Evolutionary conservation across 768 basidiomycete species (phyloP).

Genomic region (Tylopilus rubrobrunneus): DNA sequence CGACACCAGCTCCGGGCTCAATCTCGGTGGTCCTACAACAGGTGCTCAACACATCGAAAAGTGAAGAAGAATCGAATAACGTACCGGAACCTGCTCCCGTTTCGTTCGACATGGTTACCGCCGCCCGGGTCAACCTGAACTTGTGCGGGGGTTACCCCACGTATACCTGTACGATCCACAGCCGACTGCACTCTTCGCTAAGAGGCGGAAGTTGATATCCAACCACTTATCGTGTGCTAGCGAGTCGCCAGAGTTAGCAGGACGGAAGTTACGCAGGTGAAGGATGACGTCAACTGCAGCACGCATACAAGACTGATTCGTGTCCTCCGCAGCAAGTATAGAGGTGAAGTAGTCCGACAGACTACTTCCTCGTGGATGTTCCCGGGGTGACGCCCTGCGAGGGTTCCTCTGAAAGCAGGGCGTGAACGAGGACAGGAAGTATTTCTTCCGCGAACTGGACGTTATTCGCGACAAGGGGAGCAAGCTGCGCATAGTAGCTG

Average conservation of each 20-base stretch:
- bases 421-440: slow-evolving; percentile 74
- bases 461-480: slow-evolving; percentile 52
- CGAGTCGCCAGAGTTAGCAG: slow-evolving; percentile 34
- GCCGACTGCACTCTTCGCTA: slow-evolving; percentile 68
- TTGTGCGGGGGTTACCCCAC: too few species aligned
- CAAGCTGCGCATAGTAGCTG: slow-evolving; percentile 67
- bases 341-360: slow-evolving; percentile 22
- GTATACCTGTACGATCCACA: slow-evolving; percentile 62
- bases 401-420: slow-evolving; percentile 43
- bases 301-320: slow-evolving; percentile 43
- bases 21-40: too few species aligned
- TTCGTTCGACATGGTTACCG: too few species aligned
- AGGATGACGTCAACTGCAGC: slow-evolving; percentile 73
- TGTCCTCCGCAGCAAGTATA: slow-evolving; percentile 26
- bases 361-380: slow-evolving; percentile 15
- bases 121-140: too few species aligned
- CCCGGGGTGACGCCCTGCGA: slow-evolving; percentile 3
- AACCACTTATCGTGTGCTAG: slow-evolving; percentile 80
- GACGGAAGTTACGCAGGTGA: slow-evolving; percentile 70
- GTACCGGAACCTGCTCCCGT: too few species aligned
- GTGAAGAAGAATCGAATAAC: too few species aligned
- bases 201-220: slow-evolving; percentile 62
- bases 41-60: too few species aligned
- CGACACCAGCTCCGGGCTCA: too few species aligned
- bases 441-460: slow-evolving; percentile 58